phyloP scores from a whole-genome alignment of 2,329 filamentous ascomycete genomes.

The Graphilbum sp. region DNA sequence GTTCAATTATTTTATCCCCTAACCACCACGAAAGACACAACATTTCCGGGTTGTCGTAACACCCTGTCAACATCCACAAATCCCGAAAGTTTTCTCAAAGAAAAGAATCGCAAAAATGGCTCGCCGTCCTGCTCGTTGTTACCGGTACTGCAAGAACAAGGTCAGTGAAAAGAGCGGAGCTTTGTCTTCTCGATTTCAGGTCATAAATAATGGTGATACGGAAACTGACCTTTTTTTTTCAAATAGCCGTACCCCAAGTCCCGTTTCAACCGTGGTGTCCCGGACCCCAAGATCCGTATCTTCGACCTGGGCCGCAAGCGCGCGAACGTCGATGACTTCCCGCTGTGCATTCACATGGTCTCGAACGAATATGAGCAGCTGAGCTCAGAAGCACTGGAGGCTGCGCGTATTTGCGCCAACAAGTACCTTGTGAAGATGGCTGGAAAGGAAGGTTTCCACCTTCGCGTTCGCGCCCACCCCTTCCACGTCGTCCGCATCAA shows the following conservation, averaged over 20 bases:
- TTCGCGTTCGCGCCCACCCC: constrained; percentile 78
- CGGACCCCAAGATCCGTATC: constrained; percentile 76
- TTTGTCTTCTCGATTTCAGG: background rate
- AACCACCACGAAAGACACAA: too few relatives aligned
- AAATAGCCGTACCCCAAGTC: constrained; percentile 92
- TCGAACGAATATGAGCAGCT: constrained; percentile 99
- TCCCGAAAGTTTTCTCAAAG: too few relatives aligned
- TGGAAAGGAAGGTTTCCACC: constrained; percentile 60
- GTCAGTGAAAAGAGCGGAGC: constrained; percentile 34
- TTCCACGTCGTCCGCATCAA: constrained; percentile 99
- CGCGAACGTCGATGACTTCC: constrained; percentile 98
- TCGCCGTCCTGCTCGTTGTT: constrained; percentile 97
- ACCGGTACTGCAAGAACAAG: constrained; percentile 99
- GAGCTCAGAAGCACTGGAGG: constrained; percentile 98
- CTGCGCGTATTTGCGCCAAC: constrained; percentile 99
- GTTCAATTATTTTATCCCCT: constrained; percentile 1
- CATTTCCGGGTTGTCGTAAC: too few relatives aligned
- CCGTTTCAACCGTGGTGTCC: constrained; percentile 99
- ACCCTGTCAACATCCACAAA: constrained; percentile 22
- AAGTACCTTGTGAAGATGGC: constrained; percentile 53
- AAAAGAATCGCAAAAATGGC: constrained; percentile 77
- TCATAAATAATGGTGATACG: too few relatives aligned
- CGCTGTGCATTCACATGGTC: constrained; percentile 95
- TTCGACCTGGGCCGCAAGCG: constrained; percentile 98
- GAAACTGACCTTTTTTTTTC: background rate